Base-by-base conservation (phyloP, 805 yeast genomes). In the Debaryomyces prosopidis region DNA sequence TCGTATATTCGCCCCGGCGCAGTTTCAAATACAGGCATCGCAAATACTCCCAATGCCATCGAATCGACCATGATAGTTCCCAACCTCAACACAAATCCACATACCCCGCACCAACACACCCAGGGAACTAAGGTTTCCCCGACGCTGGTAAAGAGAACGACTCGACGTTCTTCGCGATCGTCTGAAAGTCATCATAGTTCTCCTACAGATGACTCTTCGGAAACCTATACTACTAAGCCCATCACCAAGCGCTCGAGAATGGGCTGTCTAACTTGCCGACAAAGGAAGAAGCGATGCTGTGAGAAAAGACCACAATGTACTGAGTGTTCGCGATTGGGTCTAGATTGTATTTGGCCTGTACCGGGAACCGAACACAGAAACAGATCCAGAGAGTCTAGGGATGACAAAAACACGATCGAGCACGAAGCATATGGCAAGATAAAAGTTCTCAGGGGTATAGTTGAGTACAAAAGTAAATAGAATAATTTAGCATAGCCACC, bases 201-300 rank as follows among this genome's bases (percentile, higher is more conserved):
- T 3, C 33, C 33, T 9, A n/a, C 12, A 12, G 33, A 30, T 14
- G 33, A 30, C 5, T 30, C 16, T 30, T 7, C 12, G 12, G 33
- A 30, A 12, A 30, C 3, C 7, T 7, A 14, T 30, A 4, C 16
- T 6, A n/a, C 14, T 2, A 30, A 16, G 17, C 19, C 37, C 6
- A 17, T 16, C 14, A 34, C 37, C 10, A 79, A 71, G 53, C 68
- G 89, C 45, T 81, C 86, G 14, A 72, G 88, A 55, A 72, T 75
- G 73, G 96, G 96, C 0, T 87, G 95, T 60, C 68, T 85, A 36
- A 85, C 95, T 1, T 87, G 96, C 54, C 76, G 94, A 37, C 80
- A 78, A 47, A 66, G 96, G 19, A 87, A 87, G 71, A 87, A 86
- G 59, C 74, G 90, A 44, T 87, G 95, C 52, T 85, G 88, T 57